Conservation (phyloP, 1,284 basidiomycete genomes). For the Trichosporon asahii region DNA sequence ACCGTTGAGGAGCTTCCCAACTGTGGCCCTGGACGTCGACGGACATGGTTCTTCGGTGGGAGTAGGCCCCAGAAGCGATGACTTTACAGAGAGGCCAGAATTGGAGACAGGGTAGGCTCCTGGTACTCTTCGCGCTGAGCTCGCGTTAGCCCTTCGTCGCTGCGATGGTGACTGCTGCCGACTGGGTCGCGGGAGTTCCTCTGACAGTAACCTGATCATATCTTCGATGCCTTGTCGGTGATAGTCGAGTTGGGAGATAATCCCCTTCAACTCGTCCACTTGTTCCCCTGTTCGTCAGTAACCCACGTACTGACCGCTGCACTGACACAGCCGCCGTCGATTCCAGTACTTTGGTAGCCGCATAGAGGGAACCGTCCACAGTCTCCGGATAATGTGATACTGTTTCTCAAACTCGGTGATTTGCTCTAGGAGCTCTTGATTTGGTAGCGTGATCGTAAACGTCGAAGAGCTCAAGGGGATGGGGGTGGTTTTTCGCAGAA, state of each 20-base stretch:
- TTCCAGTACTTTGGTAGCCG: slow-evolving; percentile 15
- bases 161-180: background rate
- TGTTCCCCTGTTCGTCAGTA: slow-evolving; percentile 9
- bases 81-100: background rate
- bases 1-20: slow-evolving; percentile 7
- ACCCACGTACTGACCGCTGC: background rate
- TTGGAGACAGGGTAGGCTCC: background rate
- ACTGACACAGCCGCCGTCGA: slow-evolving; percentile 14
- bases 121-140: background rate
- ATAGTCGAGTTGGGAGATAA: background rate
- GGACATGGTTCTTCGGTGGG: background rate
- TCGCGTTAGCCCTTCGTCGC: background rate
- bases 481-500: background rate
- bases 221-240: slow-evolving; percentile 9
- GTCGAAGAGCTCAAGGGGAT: background rate
- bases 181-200: background rate
- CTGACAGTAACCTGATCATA: background rate
- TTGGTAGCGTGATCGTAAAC: background rate
- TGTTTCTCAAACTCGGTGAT: slow-evolving; percentile 12
- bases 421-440: slow-evolving; percentile 12
- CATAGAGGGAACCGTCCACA: slow-evolving; percentile 13
- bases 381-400: slow-evolving; percentile 6
- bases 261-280: slow-evolving; percentile 8
- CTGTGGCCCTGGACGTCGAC: background rate
- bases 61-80: background rate